A percentile compares a stretch with the other conserved stretches of the same genome.
phyloP scores from a whole-genome alignment of 805 yeast genomes.

The Schwanniomyces sp. region DNA sequence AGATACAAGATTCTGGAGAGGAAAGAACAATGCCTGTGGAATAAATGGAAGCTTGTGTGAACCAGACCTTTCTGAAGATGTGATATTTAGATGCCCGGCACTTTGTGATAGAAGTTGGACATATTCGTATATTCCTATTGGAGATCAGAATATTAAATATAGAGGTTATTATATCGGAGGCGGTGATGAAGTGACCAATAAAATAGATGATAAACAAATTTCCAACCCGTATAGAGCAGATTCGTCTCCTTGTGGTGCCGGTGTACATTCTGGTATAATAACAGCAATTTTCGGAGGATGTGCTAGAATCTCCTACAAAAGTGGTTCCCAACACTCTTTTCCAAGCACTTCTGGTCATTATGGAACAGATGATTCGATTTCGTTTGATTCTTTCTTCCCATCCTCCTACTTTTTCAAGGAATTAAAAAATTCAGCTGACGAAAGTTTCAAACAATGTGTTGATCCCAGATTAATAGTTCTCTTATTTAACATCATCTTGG shows the following conservation, averaged over 20 bases:
- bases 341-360: conserved; percentile 47
- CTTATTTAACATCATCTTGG: conserved; percentile 57
- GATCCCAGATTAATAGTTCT: conserved; percentile 68
- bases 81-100: conserved; percentile 80
- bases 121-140: conserved; percentile 74
- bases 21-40: conserved; percentile 78
- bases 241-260: conserved; percentile 88
- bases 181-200: conserved; percentile 35
- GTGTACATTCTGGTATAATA: conserved; percentile 78
- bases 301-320: conserved; percentile 58
- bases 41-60: conserved; percentile 61
- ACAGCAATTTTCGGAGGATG: conserved; percentile 80
- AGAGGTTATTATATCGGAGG: conserved; percentile 79
- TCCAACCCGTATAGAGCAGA: conserved; percentile 80
- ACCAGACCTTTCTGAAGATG: conserved; percentile 39
- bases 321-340: conserved; percentile 49
- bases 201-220: conserved; percentile 21
- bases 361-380: conserved; percentile 54
- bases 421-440: conserved; percentile 15
- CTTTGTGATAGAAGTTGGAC: conserved; percentile 78
- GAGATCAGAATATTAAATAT: conserved; percentile 65
- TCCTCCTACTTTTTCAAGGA: conserved; percentile 62
- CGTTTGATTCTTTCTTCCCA: conserved; percentile 73
- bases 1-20: conserved; percentile 61
- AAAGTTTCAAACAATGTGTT: conserved; percentile 49